These are phyloP conservation scores for Aphanomyces stellatus DNA, from an alignment of 352 stramenopile genomes.

Conservation along the genomic window DNA sequence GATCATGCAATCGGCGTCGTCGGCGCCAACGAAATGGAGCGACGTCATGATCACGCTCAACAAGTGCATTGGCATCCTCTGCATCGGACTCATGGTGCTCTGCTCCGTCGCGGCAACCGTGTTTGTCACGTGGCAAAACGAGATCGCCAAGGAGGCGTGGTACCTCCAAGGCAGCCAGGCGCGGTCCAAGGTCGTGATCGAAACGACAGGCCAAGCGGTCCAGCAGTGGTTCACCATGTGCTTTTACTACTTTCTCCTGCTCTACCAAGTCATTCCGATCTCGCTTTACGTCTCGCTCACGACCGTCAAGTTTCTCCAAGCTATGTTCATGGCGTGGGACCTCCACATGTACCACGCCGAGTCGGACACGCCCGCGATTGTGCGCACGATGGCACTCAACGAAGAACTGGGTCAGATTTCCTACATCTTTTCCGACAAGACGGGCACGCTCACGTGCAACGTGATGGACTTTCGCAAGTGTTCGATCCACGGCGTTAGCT, in stretches of 20 bases:
- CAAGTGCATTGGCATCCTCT: conserved; percentile 73
- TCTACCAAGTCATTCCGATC: conserved; percentile 90
- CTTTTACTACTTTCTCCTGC: conserved; percentile 89
- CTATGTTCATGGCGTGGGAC: conserved; percentile 81
- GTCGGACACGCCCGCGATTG: conserved; percentile 82
- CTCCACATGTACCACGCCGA: conserved; percentile 87
- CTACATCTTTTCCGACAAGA: conserved; percentile 89
- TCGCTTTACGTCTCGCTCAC: conserved; percentile 91
- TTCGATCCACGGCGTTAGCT: conserved; percentile 85
- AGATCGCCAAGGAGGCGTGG: conserved; percentile 63
- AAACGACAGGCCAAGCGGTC: conserved; percentile 21
- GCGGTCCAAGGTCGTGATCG: conserved; percentile 28
- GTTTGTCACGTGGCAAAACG: conserved; percentile 70
- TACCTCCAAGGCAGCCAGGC: conserved; percentile 47
- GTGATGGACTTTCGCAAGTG: conserved; percentile 94
- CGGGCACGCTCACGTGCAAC: conserved; percentile 89
- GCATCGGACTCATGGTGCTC: conserved; percentile 46
- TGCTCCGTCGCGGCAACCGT: conserved; percentile 57
- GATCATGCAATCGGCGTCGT: conserved; percentile 80
- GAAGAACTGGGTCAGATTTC: conserved; percentile 88
- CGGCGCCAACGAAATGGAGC: conserved; percentile 74
- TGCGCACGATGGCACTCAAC: conserved; percentile 83
- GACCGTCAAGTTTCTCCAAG: conserved; percentile 84
- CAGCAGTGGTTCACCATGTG: conserved; percentile 80
- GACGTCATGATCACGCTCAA: conserved; percentile 76